Conservation (phyloP, 2,329 filamentous ascomycete genomes). For the Achaetomium macrosporum region DNA sequence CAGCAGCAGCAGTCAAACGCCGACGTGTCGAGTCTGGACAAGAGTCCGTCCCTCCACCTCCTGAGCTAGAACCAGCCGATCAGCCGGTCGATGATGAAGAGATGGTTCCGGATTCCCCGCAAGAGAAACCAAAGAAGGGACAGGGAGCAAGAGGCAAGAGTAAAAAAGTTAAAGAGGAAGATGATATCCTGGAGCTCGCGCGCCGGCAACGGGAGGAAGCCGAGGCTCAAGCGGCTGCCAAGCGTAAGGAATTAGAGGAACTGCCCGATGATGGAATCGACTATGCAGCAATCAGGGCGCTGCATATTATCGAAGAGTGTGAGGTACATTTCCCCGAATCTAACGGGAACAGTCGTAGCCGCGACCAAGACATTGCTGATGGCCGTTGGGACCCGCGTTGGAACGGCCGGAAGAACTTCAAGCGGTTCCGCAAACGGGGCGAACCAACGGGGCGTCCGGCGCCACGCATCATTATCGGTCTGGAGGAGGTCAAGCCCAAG, state of each 20-base stretch:
- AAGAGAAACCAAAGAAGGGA: constrained; percentile 17
- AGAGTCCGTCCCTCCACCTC: constrained; percentile 36
- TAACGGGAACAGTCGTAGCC: constrained; percentile 22
- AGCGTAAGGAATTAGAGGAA: constrained; percentile 48
- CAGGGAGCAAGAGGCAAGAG: constrained; percentile 34
- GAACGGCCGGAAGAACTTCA: constrained; percentile 96
- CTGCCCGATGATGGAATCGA: constrained; percentile 59
- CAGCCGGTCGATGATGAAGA: constrained; percentile 23
- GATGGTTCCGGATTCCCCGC: constrained; percentile 16
- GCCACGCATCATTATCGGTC: constrained; percentile 56
- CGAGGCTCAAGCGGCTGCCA: constrained; percentile 54
- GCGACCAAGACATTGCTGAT: constrained; percentile 48
- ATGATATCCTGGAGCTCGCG: constrained; percentile 62
- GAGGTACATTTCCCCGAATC: constrained; percentile 43
- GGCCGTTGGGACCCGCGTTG: constrained; percentile 78
- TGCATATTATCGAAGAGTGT: constrained; percentile 74
- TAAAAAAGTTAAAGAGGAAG: constrained; percentile 51
- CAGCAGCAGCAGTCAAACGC: constrained; percentile 72
- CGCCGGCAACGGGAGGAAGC: constrained; percentile 57
- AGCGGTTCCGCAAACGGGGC: constrained; percentile 67
- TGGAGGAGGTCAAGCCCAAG: constrained; percentile 67
- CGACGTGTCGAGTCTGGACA: constrained; percentile 59
- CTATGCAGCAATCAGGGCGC: constrained; percentile 63
- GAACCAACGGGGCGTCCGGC: constrained; percentile 39
- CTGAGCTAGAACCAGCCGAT: constrained; percentile 22